Conservation (phyloP, 768 basidiomycete species). For the Hygrophoropsis aurantiaca region DNA sequence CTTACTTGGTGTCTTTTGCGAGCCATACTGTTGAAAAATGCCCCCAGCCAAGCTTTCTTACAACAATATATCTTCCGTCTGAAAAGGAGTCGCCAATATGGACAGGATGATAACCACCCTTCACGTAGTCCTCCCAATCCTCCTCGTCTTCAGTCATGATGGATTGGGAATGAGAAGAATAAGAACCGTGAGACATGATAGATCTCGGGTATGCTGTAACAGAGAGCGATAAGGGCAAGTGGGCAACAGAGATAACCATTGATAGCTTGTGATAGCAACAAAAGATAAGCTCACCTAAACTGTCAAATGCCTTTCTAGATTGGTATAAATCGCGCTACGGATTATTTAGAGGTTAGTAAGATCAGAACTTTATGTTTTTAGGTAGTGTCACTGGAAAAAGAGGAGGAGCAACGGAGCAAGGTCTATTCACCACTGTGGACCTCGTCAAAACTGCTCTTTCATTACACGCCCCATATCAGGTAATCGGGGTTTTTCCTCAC, state of each 20-base stretch:
- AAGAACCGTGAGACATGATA: conserved; percentile 70
- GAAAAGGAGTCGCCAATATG: conserved; percentile 92
- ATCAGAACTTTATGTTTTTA: background rate
- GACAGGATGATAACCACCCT: conserved; percentile 88
- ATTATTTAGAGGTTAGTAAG: background rate
- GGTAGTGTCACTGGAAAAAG: background rate
- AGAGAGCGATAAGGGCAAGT: conserved; percentile 29
- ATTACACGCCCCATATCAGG: conserved; percentile 16
- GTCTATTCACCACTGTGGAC: conserved; percentile 2
- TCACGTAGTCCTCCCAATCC: conserved; percentile 87
- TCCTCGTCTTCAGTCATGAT: conserved; percentile 92
- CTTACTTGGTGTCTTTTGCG: conserved; percentile 78
- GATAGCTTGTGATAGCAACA: conserved; percentile 29
- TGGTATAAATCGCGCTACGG: conserved; percentile 19
- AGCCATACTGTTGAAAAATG: conserved; percentile 96
- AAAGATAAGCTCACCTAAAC: conserved; percentile 26
- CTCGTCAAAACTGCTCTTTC: conserved; percentile 9
- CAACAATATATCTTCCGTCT: conserved; percentile 83
- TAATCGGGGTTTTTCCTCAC: conserved; percentile 6
- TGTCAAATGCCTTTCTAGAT: conserved; percentile 13
- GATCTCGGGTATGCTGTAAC: conserved; percentile 35
- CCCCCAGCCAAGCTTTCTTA: conserved; percentile 94
- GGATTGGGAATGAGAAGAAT: conserved; percentile 71
- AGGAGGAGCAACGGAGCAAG: background rate
- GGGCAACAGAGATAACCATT: conserved; percentile 16